Percentiles rank a stretch among this genome's conserved stretches.
These are phyloP conservation scores for Phlyctochytrium planicorne DNA, from an alignment of 192 early-diverging fungal genomes.

Conservation along the genomic window DNA sequence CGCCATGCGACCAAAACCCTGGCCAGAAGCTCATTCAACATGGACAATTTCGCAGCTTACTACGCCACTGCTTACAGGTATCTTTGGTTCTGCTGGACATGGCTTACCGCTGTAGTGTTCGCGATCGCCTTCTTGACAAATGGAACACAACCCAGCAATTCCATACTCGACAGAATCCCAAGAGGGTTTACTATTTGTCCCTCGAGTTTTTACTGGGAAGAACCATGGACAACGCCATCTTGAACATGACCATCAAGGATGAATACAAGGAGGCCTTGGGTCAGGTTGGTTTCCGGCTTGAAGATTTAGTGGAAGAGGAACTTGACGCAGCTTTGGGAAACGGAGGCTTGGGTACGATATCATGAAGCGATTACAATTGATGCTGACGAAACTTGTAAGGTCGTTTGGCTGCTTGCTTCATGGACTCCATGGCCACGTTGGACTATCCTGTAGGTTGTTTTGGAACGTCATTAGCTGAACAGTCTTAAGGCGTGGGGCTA, in stretches of 20 bases:
- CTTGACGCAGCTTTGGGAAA: constrained; percentile 96
- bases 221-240: constrained; percentile 95
- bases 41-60: constrained; percentile 92
- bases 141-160: constrained; percentile 95
- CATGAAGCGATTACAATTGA: too few species aligned
- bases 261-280: constrained; percentile 68
- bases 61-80: constrained; percentile 87
- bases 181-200: constrained; percentile 97
- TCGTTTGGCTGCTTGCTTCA: constrained; percentile 97
- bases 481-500: constrained; percentile 57
- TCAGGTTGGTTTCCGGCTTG: constrained; percentile 86
- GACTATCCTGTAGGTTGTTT: constrained; percentile 81
- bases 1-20: constrained; percentile 88
- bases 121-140: constrained; percentile 86
- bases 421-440: constrained; percentile 90
- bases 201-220: constrained; percentile 96
- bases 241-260: constrained; percentile 82
- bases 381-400: constrained; percentile 9
- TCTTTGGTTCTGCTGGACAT: background rate
- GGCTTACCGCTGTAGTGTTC: constrained; percentile 56
- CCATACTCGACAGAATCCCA: constrained; percentile 76
- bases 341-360: constrained; percentile 91
- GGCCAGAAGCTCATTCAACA: constrained; percentile 82
- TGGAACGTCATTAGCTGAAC: background rate
- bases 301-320: constrained; percentile 92